Base-by-base conservation (phyloP, 345 rosid genomes). In the Euclidium syriacum region DNA sequence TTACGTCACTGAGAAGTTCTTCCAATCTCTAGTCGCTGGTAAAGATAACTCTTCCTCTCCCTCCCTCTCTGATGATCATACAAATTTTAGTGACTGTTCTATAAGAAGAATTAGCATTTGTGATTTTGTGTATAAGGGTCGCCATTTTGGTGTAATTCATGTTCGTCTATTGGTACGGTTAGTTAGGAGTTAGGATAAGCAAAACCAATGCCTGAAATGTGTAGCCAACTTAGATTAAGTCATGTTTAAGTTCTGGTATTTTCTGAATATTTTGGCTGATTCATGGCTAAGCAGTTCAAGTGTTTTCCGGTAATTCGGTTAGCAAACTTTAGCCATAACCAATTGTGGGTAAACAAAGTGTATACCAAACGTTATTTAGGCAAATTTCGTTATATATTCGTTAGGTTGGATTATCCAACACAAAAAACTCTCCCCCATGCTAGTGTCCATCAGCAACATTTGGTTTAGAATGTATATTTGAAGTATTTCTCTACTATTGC, bases 11-110 rank as follows among this genome's bases (percentile, higher is more conserved):
- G 99, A 94, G 74, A 90, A 90, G 5, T 90, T 82, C 78, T 90
- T 94, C 80, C 99, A 94, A 67, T 81, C 97, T 62, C 85, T 94
- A 22, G 96, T 90, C 57, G 90, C 99, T 27, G 99, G 99, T 94
- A 83, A n/a, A n/a, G n/a, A n/a, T n/a, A n/a, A n/a, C n/a, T n/a
- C n/a, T n/a, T n/a, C n/a, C n/a, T n/a, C n/a, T n/a, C n/a, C n/a
- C n/a, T n/a, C 35, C 3, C 35, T 32, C 35, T 32, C 35, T 32
- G 35, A 10, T 32, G 35, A 32, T 32, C 11, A 7, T 32, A 3
- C 35, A 32, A 1, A 32, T 7, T 2, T 16, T 17, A n/a, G 30
- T 53, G 43, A 18, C 15, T 54, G 38, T 20, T 36, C 18, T 49
- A 25, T 50, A 18, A 26, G 20, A 48, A 3, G 30, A 62, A 25